Base-by-base conservation (phyloP, 345 rosid species). In the Salix suchowensis region DNA sequence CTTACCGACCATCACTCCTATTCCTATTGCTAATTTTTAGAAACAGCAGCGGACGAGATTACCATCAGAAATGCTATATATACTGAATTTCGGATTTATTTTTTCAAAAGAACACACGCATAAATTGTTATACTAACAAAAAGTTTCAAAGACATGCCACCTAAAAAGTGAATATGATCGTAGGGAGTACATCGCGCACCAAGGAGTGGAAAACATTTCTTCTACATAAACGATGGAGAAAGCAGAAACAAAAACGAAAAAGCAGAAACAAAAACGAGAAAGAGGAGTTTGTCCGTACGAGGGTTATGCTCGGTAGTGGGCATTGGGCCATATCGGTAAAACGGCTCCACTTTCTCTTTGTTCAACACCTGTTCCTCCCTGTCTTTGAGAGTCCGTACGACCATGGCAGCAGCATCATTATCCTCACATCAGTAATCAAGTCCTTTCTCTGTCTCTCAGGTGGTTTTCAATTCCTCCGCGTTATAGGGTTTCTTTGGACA, bases 311-410 rank as follows among this genome's bases (percentile, higher is more conserved):
- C 32, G 65, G 28, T 13, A 4, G 13, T 19, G 26, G 60, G 42
- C 61, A 54, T 7, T 39, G 69, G 70, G 67, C 67, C 28, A 67
- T 18, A 5, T 19, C n/a, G 70, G 42, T 32, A 52, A 34, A 30
- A 69, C 74, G 26, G 70, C 26, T 16, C 66, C 82, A 82, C 78
- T 80, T 82, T 70, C 84, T 70, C 79, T 82, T 72, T 82, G 85
- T 73, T 74, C 78, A 65, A 70, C 68, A 85, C 82, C 60, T 42
- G 71, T 71, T 70, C n/a, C 15, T 37, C 16, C 19, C 37, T n/a
- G 65, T 23, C 4, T 36, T 8, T 24, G 26, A 58, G 8, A 11
- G 19, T 42, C 82, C 80, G 76, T 78, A 80, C 80, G 54, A 11
- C 4, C 16, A n/a, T 55, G 54, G 55, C 68, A 44, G 72, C 55